A percentile compares a stretch with the other conserved stretches of the same genome.
Conservation (phyloP, 2,329 filamentous ascomycete genomes). For the Leptodontidium sp. region DNA sequence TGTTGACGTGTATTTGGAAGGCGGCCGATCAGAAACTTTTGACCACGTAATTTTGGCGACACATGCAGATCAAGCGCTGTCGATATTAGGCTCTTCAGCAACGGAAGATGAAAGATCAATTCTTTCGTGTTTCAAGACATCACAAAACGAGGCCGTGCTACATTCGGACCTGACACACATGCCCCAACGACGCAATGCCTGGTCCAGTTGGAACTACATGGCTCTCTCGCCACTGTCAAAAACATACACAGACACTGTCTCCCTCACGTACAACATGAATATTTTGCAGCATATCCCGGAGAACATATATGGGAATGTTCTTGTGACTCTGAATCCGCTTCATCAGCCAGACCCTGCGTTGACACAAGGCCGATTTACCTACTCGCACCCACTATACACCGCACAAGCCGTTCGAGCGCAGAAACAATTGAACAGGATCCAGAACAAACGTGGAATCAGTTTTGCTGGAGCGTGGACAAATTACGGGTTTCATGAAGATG, state of each 20-base stretch:
- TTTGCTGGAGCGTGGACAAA: constrained; percentile 86
- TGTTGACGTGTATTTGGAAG: constrained; percentile 63
- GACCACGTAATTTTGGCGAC: constrained; percentile 83
- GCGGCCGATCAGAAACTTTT: constrained; percentile 65
- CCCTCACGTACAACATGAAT: constrained; percentile 87
- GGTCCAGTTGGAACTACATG: constrained; percentile 84
- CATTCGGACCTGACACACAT: constrained; percentile 80
- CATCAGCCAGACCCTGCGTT: constrained; percentile 67
- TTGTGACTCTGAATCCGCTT: constrained; percentile 82
- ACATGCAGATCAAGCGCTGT: constrained; percentile 78
- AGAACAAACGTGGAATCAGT: constrained; percentile 79
- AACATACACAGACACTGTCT: constrained; percentile 66
- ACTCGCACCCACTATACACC: constrained; percentile 78
- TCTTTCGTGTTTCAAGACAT: constrained; percentile 74
- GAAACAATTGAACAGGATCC: constrained; percentile 69
- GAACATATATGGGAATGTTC: constrained; percentile 70
- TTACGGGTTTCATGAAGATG: constrained; percentile 86
- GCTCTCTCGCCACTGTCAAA: constrained; percentile 57
- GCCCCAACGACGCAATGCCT: constrained; percentile 69
- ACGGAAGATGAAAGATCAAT: constrained; percentile 64
- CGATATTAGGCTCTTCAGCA: constrained; percentile 45
- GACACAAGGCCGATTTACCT: constrained; percentile 75
- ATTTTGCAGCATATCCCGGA: constrained; percentile 76
- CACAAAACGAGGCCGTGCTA: constrained; percentile 76
- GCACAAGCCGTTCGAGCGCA: constrained; percentile 71